phyloP scores from a whole-genome alignment of 768 basidiomycete species.

The Agrocybe chaxingu region DNA sequence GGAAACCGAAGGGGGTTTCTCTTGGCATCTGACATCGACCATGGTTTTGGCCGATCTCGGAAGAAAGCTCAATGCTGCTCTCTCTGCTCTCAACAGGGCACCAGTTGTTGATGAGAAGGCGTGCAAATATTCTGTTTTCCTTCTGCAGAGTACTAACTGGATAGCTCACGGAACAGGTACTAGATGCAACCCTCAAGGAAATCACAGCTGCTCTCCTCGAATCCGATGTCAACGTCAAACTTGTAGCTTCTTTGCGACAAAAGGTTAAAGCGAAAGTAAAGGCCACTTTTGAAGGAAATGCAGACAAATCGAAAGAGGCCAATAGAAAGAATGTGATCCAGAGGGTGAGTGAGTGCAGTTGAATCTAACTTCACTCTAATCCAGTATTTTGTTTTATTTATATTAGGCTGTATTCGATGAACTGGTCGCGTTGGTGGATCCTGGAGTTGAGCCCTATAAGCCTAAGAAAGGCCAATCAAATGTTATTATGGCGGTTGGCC shows the following conservation, averaged over 20 bases:
- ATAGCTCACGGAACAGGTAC: slow-evolving; percentile 51
- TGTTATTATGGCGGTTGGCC: slow-evolving; percentile 96
- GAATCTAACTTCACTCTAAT: not conserved
- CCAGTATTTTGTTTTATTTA: not conserved
- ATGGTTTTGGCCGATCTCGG: slow-evolving; percentile 99
- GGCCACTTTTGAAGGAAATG: slow-evolving; percentile 63
- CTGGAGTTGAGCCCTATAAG: slow-evolving; percentile 93
- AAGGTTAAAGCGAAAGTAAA: slow-evolving; percentile 93
- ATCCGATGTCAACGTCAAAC: slow-evolving; percentile 97
- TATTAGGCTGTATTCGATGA: slow-evolving; percentile 92
- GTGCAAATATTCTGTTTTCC: slow-evolving; percentile 13
- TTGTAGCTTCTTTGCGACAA: slow-evolving; percentile 81
- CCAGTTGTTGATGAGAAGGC: slow-evolving; percentile 93
- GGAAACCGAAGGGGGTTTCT: not conserved
- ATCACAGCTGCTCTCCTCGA: slow-evolving; percentile 92
- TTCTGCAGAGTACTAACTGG: not conserved
- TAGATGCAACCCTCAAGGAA: slow-evolving; percentile 93
- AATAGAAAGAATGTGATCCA: slow-evolving; percentile 89
- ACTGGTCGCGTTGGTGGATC: slow-evolving; percentile 91
- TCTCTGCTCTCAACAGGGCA: slow-evolving; percentile 84
- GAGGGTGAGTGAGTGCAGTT: slow-evolving; percentile 51
- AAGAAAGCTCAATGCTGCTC: slow-evolving; percentile 87
- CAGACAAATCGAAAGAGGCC: slow-evolving; percentile 67
- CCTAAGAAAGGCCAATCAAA: slow-evolving; percentile 93
- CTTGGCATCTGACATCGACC: slow-evolving; percentile 22